Evolutionary conservation across 129 eudicot species (phyloP).

Genomic region (Apium graveolens): DNA sequence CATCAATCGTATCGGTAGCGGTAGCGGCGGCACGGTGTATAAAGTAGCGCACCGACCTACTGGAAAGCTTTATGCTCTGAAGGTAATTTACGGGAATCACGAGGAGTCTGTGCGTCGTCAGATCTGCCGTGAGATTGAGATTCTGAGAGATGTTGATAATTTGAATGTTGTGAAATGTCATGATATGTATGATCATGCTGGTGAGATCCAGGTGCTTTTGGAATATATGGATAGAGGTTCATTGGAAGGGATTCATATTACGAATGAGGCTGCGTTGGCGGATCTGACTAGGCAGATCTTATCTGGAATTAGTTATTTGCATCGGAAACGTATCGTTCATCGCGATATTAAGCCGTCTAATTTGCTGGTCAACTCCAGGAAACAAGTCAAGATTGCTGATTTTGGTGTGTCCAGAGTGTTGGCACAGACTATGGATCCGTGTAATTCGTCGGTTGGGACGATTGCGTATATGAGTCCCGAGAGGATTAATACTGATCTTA

Average conservation of each 20-base stretch:
- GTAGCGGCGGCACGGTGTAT: conserved; percentile 86
- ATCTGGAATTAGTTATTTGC: conserved; percentile 60
- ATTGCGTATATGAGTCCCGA: conserved; percentile 96
- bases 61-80: conserved; percentile 50
- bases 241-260: conserved; percentile 50
- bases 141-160: conserved; percentile 70
- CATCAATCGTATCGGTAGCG: conserved; percentile 68
- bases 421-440: conserved; percentile 73
- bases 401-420: conserved; percentile 61
- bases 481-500: conserved; percentile 72
- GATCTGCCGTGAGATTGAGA: conserved; percentile 87
- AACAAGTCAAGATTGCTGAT: conserved; percentile 71
- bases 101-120: conserved; percentile 78
- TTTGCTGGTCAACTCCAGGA: conserved; percentile 37
- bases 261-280: conserved; percentile 46
- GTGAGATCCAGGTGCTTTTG: conserved; percentile 73
- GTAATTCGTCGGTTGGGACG: conserved; percentile 76
- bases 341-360: conserved; percentile 87
- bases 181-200: conserved; percentile 70
- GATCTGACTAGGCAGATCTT: conserved; percentile 58
- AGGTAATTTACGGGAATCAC: conserved; percentile 74
- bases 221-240: conserved; percentile 81
- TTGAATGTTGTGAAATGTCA: conserved; percentile 66
- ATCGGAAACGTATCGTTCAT: conserved; percentile 59
- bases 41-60: conserved; percentile 75